Base-by-base conservation (phyloP, 495 filamentous ascomycete species). In the Aspergillus sclerotiicarbonarius region DNA sequence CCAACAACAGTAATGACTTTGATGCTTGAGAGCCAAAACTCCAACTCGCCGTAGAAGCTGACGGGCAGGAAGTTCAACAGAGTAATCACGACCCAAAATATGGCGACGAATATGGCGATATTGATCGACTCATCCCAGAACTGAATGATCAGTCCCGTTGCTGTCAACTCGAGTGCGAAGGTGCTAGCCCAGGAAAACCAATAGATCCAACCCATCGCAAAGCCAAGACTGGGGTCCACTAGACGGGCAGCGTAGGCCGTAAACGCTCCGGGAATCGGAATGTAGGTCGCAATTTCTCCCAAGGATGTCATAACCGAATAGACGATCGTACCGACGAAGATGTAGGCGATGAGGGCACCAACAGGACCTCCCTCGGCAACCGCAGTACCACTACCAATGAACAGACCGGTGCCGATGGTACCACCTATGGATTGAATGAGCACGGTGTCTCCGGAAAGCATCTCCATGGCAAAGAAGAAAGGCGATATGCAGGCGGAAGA, bases 141-240 rank as follows among this genome's bases (percentile, higher is more conserved):
- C 54, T 87, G 82, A 37, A 92, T 88, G 56, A 92, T 85, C 52
- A 90, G 67, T 8, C 87, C 82, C 2, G 90, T 87, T 12, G 88
- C 88, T 3, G 86, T 86, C 16, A 92, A 81, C 60, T 91, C 89
- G n/a, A 90, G 77, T 31, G 86, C 88, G 58, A 87, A 86, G 0
- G 87, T 90, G 37, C 86, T 85, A 18, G 82, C 78, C 75, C 71
- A 77, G 1, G 75, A 73, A 58, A 84, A 85, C 83, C 83, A 86
- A 68, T 84, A 88, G 59, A 91, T 91, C 88, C 89, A 92, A 29
- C 88, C 89, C 68, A 92, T 85, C 18, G 89, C 83, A 65, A 92
- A 92, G 37, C 89, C 89, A 61, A 93, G 70, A 58, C 87, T 86
- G 33, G 83, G 81, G 61, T 91, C 87, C 56, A 88, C 81, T 54